Percentiles rank a stretch among this genome's conserved stretches.
phyloP scores from a whole-genome alignment of 1,284 basidiomycete species.

The Vanrija humicola region DNA sequence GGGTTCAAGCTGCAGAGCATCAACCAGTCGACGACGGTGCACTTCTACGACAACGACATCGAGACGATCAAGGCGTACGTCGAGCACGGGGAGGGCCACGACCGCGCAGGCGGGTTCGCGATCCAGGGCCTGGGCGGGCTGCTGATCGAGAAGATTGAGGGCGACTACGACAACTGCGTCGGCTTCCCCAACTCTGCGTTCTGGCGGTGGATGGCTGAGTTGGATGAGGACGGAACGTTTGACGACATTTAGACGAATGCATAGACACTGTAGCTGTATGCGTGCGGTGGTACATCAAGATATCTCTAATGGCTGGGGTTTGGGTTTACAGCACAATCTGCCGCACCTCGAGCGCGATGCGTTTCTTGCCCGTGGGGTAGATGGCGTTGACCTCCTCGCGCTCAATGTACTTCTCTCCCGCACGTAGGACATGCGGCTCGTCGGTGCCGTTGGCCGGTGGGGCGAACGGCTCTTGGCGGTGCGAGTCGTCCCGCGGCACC shows the following conservation, averaged over 20 bases:
- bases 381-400: conserved; percentile 72
- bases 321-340: neutral
- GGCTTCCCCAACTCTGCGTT: conserved; percentile 55
- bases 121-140: conserved; percentile 83
- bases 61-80: conserved; percentile 75
- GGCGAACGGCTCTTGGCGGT: neutral
- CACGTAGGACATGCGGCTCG: neutral
- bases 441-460: neutral
- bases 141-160: conserved; percentile 77
- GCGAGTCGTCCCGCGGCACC: neutral
- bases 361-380: conserved; percentile 52
- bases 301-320: too few relatives aligned
- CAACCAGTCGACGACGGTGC: conserved; percentile 73
- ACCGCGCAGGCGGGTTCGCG: conserved; percentile 91
- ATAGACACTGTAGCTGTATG: neutral
- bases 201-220: conserved; percentile 47
- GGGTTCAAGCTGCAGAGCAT: conserved; percentile 84
- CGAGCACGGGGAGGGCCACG: conserved; percentile 80
- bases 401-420: conserved; percentile 60
- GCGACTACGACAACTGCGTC: conserved; percentile 88
- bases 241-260: conserved; percentile 34
- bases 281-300: too few relatives aligned
- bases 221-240: conserved; percentile 43
- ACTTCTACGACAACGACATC: conserved; percentile 66
- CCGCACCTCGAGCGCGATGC: conserved; percentile 36